phyloP scores from a whole-genome alignment of 78 protist species.

The Paratrimastix pyriformis region DNA sequence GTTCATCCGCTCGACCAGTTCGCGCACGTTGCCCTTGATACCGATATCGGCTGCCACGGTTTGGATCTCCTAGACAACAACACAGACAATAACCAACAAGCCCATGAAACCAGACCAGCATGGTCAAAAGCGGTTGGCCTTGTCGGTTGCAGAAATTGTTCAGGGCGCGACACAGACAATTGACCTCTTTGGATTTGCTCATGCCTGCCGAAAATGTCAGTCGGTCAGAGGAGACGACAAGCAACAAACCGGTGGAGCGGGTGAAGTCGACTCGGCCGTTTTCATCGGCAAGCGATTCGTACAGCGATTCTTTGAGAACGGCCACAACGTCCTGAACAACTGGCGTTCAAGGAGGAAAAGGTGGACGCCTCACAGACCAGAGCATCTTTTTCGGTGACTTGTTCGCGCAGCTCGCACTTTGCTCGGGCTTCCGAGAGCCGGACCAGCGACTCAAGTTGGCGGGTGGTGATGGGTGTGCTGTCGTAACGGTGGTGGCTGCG shows the following conservation, averaged over 20 bases:
- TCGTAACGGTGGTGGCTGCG: slow-evolving; percentile 5
- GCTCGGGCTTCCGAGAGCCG: slow-evolving; percentile 92
- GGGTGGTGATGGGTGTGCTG: slow-evolving; percentile 76
- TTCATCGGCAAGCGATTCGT: slow-evolving; percentile 21
- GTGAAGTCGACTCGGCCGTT: slow-evolving; percentile 15
- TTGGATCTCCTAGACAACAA: slow-evolving; percentile 1
- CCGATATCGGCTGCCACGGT: slow-evolving; percentile 5
- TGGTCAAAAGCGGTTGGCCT: too few species aligned
- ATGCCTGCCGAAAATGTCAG: too few species aligned
- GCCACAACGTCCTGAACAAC: slow-evolving; percentile 36
- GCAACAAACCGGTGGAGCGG: slow-evolving; percentile 5
- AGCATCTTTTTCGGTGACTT: slow-evolving; percentile 51
- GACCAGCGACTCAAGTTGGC: slow-evolving; percentile 94
- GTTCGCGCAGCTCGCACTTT: slow-evolving; percentile 74
- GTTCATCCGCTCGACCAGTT: not conserved
- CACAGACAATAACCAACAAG: too few species aligned
- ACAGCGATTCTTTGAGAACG: slow-evolving; percentile 16
- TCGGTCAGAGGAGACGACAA: too few species aligned
- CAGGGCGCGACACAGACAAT: too few species aligned
- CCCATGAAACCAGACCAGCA: too few species aligned
- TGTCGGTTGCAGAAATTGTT: too few species aligned
- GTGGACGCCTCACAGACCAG: too few species aligned
- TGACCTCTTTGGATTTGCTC: too few species aligned
- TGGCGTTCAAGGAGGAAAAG: too few species aligned
- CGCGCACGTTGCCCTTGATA: not conserved